Evolutionary conservation across 2,329 filamentous ascomycete species (phyloP).

Genomic region (Diaporthe helianthi): DNA sequence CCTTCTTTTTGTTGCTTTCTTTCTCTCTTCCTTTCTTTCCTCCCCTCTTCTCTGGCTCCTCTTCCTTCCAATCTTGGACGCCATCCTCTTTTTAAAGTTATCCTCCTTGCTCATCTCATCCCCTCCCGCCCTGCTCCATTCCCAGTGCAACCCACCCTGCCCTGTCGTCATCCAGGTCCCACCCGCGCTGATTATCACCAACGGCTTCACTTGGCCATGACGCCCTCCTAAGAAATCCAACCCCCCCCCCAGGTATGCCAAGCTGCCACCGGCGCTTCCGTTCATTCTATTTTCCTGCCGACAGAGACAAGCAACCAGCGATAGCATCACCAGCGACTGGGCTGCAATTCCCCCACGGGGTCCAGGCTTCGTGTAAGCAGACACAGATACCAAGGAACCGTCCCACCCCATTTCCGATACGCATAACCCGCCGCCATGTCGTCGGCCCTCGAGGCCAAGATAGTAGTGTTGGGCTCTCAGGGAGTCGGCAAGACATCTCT

Average conservation of each 20-base stretch:
- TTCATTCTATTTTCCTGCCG: not conserved
- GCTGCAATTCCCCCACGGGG: not conserved
- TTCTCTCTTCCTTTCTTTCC: not conserved
- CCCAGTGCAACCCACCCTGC: constrained; percentile 10
- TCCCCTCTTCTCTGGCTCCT: not conserved
- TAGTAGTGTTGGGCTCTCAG: constrained; percentile 81
- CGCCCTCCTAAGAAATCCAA: constrained; percentile 15
- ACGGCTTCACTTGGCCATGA: constrained; percentile 17
- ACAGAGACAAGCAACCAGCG: constrained; percentile 5
- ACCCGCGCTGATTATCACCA: constrained; percentile 22
- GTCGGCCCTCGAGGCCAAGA: constrained; percentile 79
- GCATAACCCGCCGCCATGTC: constrained; percentile 39
- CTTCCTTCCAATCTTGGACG: not conserved
- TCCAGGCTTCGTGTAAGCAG: not conserved
- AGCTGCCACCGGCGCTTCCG: constrained; percentile 22
- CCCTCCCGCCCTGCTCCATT: not conserved
- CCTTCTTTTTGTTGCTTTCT: not conserved
- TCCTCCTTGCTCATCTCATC: not conserved
- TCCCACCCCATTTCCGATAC: not conserved
- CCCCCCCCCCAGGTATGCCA: constrained; percentile 1
- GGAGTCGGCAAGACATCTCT: constrained; percentile 82
- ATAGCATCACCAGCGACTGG: not conserved
- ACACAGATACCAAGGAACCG: not conserved
- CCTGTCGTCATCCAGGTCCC: constrained; percentile 25
- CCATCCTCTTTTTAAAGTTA: not conserved